Conservation (phyloP, 768 basidiomycete species). For the Ramaria sp. region DNA sequence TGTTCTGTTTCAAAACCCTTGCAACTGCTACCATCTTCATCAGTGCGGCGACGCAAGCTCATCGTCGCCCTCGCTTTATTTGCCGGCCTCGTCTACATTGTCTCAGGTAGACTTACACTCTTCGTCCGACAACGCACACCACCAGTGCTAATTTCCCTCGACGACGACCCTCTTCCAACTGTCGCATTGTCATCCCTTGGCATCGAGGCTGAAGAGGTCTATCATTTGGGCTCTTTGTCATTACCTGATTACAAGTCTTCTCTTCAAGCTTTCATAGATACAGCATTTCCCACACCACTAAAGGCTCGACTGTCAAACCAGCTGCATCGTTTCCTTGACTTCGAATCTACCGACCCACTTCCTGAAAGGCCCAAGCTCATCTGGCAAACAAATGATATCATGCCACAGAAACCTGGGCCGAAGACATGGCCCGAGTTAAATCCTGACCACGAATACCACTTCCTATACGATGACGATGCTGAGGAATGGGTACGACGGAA, state of each 20-base stretch:
- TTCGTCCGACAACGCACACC: background rate
- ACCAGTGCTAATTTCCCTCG: background rate
- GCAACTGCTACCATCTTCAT: background rate
- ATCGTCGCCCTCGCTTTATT: background rate
- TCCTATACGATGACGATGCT: constrained; percentile 5
- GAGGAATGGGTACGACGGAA: constrained; percentile 1
- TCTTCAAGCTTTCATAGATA: background rate
- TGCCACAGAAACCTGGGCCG: background rate
- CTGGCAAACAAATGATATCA: constrained; percentile 7
- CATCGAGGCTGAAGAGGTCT: constrained; percentile 1
- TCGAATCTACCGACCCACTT: background rate
- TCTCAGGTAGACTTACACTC: background rate
- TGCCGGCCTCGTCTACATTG: background rate
- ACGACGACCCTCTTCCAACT: background rate
- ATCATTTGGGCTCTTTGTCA: constrained; percentile 5
- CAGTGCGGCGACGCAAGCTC: background rate
- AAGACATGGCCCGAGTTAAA: background rate
- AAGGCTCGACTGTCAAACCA: constrained; percentile 21
- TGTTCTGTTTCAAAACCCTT: too few relatives aligned
- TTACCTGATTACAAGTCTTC: background rate
- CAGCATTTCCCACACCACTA: constrained; percentile 18
- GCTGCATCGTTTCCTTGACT: background rate
- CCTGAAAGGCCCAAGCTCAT: background rate
- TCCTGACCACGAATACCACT: constrained; percentile 1
- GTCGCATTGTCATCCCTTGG: constrained; percentile 3